These are phyloP conservation scores for Neocucurbitaria cava DNA, from an alignment of 2,329 filamentous ascomycete species.

Conservation along the genomic window DNA sequence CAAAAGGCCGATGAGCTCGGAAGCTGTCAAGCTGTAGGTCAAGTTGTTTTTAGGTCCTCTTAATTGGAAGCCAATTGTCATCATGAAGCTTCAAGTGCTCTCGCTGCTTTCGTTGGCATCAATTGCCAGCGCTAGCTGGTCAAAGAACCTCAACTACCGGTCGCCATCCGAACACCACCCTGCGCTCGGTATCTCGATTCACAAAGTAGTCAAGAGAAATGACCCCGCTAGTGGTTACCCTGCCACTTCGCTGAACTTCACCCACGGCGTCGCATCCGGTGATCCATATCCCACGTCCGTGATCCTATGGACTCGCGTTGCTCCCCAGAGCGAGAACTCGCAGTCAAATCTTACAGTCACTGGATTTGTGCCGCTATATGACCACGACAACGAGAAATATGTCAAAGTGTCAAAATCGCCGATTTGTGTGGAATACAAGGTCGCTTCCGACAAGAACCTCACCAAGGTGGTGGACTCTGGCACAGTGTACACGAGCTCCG, in stretches of 20 bases:
- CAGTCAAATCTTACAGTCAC: conserved; percentile 59
- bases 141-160: conserved; percentile 69
- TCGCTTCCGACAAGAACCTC: conserved; percentile 59
- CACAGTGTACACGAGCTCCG: conserved; percentile 71
- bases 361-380: conserved; percentile 62
- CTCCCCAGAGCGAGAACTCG: conserved; percentile 50
- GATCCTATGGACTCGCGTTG: conserved; percentile 44
- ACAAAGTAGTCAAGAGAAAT: conserved; percentile 64
- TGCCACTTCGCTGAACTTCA: conserved; percentile 38
- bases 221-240: conserved; percentile 31
- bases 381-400: conserved; percentile 62
- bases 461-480: conserved; percentile 61
- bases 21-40: conserved; percentile 6
- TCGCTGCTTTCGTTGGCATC: conserved; percentile 23
- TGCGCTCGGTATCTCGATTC: conserved; percentile 68
- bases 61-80: conserved; percentile 9
- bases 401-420: conserved; percentile 64
- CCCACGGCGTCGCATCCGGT: conserved; percentile 56
- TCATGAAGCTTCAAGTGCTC: conserved; percentile 39
- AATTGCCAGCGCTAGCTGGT: conserved; percentile 34
- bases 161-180: conserved; percentile 71
- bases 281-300: conserved; percentile 54
- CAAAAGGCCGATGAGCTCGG: conserved; percentile 25
- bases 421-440: conserved; percentile 71
- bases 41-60: not conserved